Base-by-base conservation (phyloP, 148 eudicot genomes). In the Vaccinium macrocarpon region DNA sequence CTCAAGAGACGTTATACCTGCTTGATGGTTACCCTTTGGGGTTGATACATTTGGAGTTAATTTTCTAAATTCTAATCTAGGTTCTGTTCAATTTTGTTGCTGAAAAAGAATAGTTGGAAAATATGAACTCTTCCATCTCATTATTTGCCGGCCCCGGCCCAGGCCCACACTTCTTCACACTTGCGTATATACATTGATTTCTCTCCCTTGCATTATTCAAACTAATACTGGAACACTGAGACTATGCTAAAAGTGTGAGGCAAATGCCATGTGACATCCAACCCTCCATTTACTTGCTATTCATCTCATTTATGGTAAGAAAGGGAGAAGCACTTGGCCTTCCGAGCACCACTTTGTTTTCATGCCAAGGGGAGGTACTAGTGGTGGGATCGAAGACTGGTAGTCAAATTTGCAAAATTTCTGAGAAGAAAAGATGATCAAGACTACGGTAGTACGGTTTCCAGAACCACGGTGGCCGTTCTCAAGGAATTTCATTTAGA, bases 251-350 rank as follows among this genome's bases (percentile, higher is more conserved):
- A 84, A 84, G 86, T 78, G 68, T 12, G 50, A 51, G 46, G 76
- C 66, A 16, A 77, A 19, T 68, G 55, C 77, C 77, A 78, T 66
- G 86, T 84, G 86, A 66, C 66, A 72, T 72, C 62, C 72, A 79
- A 50, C 35, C 68, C 46, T 23, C 82, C 2, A 55, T 79, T 79
- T 79, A 79, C 68, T 55, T 55, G 68, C 50, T 32, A 79, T 56
- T 27, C 66, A 55, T 27, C 42, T 79, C 68, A 74, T 74, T 79
- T 52, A 84, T 62, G 77, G 62, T 84, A 78, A 78, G 78, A 64
- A 66, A 84, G 16, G 48, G 25, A 74, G 61, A 84, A 84, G 79
- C 84, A 82, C 82, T 78, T 78, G 82, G 76, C 73, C 68, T 55
- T 82, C 11, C 77, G 9, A 71, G 52, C 38, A 82, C 50, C 50